phyloP scores from a whole-genome alignment of 768 basidiomycete species.

The Lactarius evosmus region DNA sequence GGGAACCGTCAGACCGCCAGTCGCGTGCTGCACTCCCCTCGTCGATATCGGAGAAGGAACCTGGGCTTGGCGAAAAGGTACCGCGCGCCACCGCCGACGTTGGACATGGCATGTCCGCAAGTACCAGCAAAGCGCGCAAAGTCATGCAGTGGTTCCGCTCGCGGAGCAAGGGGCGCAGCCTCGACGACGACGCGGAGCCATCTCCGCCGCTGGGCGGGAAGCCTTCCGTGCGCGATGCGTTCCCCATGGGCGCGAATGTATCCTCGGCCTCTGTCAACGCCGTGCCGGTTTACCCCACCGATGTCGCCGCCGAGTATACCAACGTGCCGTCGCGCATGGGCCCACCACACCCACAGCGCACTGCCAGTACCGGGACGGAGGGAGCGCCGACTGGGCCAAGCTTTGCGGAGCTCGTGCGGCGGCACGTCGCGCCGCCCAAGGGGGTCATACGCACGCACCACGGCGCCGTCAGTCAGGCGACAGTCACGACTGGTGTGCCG shows the following conservation, averaged over 20 bases:
- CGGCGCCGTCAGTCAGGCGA: constrained; percentile 88
- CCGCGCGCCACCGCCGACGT: constrained; percentile 28
- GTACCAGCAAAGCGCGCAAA: constrained; percentile 85
- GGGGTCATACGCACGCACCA: constrained; percentile 78
- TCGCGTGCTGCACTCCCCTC: neutral
- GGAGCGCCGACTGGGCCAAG: constrained; percentile 13
- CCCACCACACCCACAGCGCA: constrained; percentile 20
- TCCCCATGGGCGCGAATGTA: constrained; percentile 9
- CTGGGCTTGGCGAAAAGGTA: constrained; percentile 35
- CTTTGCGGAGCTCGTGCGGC: constrained; percentile 35
- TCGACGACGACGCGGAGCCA: constrained; percentile 31
- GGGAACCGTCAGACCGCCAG: constrained; percentile 19
- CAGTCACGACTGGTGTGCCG: constrained; percentile 79
- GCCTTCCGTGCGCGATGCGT: constrained; percentile 24
- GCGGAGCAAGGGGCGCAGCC: constrained; percentile 49
- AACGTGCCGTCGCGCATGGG: constrained; percentile 17
- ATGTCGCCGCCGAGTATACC: constrained; percentile 1
- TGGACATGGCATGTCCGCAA: constrained; percentile 52
- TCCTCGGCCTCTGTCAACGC: constrained; percentile 24
- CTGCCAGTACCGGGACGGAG: constrained; percentile 17
- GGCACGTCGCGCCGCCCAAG: constrained; percentile 36
- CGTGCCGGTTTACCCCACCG: neutral
- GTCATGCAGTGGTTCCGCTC: constrained; percentile 99
- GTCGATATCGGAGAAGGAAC: constrained; percentile 29
- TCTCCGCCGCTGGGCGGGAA: constrained; percentile 12